Evolutionary conservation across 345 rosid genomes (phyloP).

Genomic region (Ricinus communis): DNA sequence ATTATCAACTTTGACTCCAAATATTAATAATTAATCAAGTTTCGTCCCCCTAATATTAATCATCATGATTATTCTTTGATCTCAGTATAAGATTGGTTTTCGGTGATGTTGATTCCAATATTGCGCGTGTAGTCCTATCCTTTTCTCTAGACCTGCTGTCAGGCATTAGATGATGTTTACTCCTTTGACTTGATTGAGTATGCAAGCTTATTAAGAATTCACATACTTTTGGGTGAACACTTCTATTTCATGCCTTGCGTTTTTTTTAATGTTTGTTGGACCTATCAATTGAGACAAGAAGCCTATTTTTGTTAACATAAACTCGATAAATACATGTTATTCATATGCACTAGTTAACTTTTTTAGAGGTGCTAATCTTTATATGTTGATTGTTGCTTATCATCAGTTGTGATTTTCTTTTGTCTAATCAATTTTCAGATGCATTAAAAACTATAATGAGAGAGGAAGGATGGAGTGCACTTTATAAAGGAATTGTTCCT

Average conservation of each 20-base stretch:
- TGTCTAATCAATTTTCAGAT: slow-evolving; percentile 44
- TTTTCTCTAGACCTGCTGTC: background rate
- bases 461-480: slow-evolving; percentile 89
- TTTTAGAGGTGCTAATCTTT: background rate
- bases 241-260: background rate
- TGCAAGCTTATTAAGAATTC: background rate
- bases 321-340: background rate
- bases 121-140: background rate
- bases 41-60: slow-evolving; percentile 8
- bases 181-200: background rate
- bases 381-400: slow-evolving; percentile 16
- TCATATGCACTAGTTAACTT: background rate
- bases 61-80: slow-evolving; percentile 1
- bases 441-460: slow-evolving; percentile 81
- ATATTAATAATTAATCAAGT: slow-evolving; percentile 14
- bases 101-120: background rate
- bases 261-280: background rate
- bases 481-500: slow-evolving; percentile 83
- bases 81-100: background rate
- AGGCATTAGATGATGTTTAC: background rate
- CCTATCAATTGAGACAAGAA: background rate
- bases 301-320: background rate
- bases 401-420: slow-evolving; percentile 1
- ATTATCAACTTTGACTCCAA: slow-evolving; percentile 23
- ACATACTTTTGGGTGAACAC: background rate